These are phyloP conservation scores for Nicotiana undulata DNA, from an alignment of 257 asterid genomes.

Conservation along the genomic window DNA sequence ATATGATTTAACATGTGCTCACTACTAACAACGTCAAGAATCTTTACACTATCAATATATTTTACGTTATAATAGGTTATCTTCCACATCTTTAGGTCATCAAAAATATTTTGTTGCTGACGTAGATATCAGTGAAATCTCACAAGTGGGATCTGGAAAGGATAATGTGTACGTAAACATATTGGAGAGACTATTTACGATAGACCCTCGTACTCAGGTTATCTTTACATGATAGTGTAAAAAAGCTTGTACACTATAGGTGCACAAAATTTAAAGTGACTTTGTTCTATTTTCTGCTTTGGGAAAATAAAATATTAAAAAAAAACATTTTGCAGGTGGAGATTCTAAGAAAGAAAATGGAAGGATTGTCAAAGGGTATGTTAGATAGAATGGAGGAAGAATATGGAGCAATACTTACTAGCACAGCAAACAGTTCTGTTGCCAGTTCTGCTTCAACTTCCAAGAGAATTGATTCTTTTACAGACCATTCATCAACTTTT, in stretches of 20 bases:
- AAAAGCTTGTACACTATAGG: no score
- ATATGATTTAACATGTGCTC: neutral
- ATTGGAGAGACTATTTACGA: no score
- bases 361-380: conserved; percentile 42
- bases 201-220: no score
- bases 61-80: neutral
- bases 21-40: neutral
- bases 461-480: conserved; percentile 34
- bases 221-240: no score
- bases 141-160: no score
- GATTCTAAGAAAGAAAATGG: conserved; percentile 33
- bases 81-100: neutral
- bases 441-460: conserved; percentile 70
- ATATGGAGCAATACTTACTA: conserved; percentile 32
- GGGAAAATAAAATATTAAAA: neutral
- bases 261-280: neutral
- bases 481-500: conserved; percentile 19
- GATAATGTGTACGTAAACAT: no score
- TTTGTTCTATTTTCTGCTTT: neutral
- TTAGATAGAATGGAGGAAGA: conserved; percentile 47
- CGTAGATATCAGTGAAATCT: neutral
- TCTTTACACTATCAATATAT: neutral
- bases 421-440: conserved; percentile 36
- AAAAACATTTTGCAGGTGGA: conserved; percentile 29
- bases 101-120: neutral